Evolutionary conservation across 2,329 filamentous ascomycete genomes (phyloP), one percentile per base, ranked within the genome.

Genomic region (Tothia fuscella): DNA sequence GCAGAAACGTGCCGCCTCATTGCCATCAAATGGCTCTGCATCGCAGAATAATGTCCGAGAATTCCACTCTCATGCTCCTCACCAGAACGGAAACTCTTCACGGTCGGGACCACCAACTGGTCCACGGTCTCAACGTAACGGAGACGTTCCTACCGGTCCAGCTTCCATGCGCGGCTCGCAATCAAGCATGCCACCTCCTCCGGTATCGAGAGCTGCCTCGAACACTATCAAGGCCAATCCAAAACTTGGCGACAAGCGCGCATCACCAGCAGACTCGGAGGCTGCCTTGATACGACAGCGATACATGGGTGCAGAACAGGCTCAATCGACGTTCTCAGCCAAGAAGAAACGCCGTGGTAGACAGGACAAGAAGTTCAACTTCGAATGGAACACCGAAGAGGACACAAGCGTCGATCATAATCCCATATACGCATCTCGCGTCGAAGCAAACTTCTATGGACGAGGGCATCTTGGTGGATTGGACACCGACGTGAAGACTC

Each of bases 311-410:
- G 82, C 85, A 1, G 85, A 94, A 49, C 77, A 83, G 40, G 93
- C 91, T 49, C 76, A 80, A 48, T 88, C 82, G 4, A 93, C 75
- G 28, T 95, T 96, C 56, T 93, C 87, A 0, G 88, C 88, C 1
- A 85, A 91, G 66, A 98, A 96, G 72, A 96, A 96, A 68, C 76
- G 89, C 43, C 82, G 84, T 65, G 74, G 89, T 47, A 93, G 87
- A 1, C 91, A 85, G 1, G 89, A 94, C 56, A 86, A 88, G 63
- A 96, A 98, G 59, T 98, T 98, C 68, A 98, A 95, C 54, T 98
- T 98, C 53, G 91, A 93, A 53, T 98, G 91, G 91, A 93, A 94
- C 51, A 74, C 78, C 1, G 84, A 93, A 47, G 91, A 98, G 56
- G 91, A 98, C 60, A 98, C 91, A 1, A 89, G 80, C 49, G 74